A percentile compares a stretch with the other conserved stretches of the same genome.
phyloP scores from a whole-genome alignment of 176 grass and related monocot species.

The Oryza nivara region DNA sequence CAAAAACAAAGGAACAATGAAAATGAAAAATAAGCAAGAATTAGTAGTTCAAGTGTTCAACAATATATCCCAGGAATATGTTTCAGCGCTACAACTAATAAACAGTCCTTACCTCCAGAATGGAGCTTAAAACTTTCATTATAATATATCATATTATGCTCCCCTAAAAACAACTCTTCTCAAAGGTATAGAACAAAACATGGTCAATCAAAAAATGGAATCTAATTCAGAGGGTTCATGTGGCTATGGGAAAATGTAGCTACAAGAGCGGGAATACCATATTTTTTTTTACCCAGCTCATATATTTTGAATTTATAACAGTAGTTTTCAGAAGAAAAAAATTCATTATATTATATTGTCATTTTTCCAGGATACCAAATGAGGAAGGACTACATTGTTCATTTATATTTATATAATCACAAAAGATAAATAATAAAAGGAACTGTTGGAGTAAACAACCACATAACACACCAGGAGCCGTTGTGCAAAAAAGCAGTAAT shows the following conservation, averaged over 20 bases:
- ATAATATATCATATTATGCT: background rate
- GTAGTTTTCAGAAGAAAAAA: slow-evolving; percentile 20
- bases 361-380: slow-evolving; percentile 7
- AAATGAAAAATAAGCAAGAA: slow-evolving; percentile 1
- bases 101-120: background rate
- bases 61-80: slow-evolving; percentile 8
- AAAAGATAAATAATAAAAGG: background rate
- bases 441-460: background rate
- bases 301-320: background rate
- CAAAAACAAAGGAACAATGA: slow-evolving; percentile 48
- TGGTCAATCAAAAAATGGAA: background rate
- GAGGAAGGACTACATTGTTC: background rate
- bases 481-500: background rate
- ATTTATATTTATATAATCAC: background rate
- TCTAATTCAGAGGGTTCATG: background rate
- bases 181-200: background rate
- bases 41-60: background rate
- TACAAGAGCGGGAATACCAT: too few relatives aligned
- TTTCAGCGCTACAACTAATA: background rate
- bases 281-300: too few relatives aligned
- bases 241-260: background rate
- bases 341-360: background rate
- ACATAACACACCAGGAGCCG: background rate
- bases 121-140: background rate
- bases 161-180: slow-evolving; percentile 16